Percentiles rank a stretch among this genome's conserved stretches.
These are phyloP conservation scores for Eucalyptus tenuipes DNA, from an alignment of 345 rosid genomes.

Conservation along the genomic window DNA sequence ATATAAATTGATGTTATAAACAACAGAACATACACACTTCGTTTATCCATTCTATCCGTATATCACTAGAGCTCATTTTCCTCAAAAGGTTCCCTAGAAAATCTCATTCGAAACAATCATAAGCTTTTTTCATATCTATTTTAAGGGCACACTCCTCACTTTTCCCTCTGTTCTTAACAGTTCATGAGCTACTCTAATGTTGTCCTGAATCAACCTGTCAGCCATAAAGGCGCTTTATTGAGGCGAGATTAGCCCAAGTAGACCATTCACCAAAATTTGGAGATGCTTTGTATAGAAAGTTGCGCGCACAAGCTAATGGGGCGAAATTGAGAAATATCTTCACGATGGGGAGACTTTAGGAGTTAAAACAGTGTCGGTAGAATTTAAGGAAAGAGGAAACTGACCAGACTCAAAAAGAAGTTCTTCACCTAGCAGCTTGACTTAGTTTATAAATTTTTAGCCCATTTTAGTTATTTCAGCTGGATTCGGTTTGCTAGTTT, in stretches of 20 bases:
- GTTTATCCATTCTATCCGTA: not conserved
- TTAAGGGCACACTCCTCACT: not conserved
- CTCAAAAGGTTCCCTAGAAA: not conserved
- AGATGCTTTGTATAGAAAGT: no score
- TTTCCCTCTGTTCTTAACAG: not conserved
- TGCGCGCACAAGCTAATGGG: no score
- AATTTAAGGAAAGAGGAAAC: not conserved
- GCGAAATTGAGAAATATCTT: no score
- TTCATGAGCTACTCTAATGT: not conserved
- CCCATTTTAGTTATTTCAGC: no score
- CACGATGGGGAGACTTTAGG: no score
- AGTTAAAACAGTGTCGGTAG: not conserved
- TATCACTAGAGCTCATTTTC: not conserved
- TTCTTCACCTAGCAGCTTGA: fast-evolving
- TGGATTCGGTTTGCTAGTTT: no score
- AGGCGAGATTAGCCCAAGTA: not conserved
- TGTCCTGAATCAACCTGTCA: not conserved
- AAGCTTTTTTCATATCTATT: not conserved
- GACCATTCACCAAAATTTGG: no score
- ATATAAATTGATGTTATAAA: not conserved
- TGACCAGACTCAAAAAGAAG: not conserved
- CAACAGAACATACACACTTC: not conserved
- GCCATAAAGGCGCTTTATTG: not conserved
- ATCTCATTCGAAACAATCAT: not conserved
- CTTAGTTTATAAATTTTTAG: no score